Evolutionary conservation across 1,139 yeast species (phyloP), one percentile per base, ranked within the genome.

Genomic region (Oligophagozyma castellii): DNA sequence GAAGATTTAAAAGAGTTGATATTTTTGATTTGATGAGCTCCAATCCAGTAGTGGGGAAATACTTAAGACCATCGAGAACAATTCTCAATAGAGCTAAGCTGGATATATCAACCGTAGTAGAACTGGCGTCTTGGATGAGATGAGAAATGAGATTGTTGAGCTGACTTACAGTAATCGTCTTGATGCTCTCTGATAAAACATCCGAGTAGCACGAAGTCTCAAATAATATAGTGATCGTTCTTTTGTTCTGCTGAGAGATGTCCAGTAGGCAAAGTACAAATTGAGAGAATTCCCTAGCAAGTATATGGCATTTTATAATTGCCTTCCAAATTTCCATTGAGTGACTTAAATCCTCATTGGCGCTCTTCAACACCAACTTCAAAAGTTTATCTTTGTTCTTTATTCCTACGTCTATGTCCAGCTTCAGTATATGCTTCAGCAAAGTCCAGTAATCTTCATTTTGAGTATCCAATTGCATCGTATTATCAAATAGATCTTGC

Each of bases 241-340:
- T 5, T 7, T 21, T 11, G 6, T 20, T 19, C 5, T 20, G 5
- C 4, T 5, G 4, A n/a, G 4, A 10, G 11, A 20, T 20, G 11
- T 29, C 24, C 3, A 11, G 14, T 14, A 29, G 14, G 14, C 18
- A 24, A 12, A 14, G 48, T 28, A 71, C 57, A 38, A 77, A 76
- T 4, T 53, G 50, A 6, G 53, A 53, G 24, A 72, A 56, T 31
- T 75, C 83, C 56, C 92, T 67, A 5, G 75, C 75, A 39, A 59
- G 65, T 4, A 63, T 56, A 43, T 63, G 67, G 7, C 76, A 66
- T 6, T 56, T 52, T 3, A 72, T 51, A 11, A 74, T 38, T 15
- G 58, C 55, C 2, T 48, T 43, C 28, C 65, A 63, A n/a, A 69
- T 43, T 1, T 34, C 32, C 4, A 39, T 34, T 6, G 39, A 31